Conservation (phyloP, 148 eudicot genomes). For the Suaeda aralocaspica region DNA sequence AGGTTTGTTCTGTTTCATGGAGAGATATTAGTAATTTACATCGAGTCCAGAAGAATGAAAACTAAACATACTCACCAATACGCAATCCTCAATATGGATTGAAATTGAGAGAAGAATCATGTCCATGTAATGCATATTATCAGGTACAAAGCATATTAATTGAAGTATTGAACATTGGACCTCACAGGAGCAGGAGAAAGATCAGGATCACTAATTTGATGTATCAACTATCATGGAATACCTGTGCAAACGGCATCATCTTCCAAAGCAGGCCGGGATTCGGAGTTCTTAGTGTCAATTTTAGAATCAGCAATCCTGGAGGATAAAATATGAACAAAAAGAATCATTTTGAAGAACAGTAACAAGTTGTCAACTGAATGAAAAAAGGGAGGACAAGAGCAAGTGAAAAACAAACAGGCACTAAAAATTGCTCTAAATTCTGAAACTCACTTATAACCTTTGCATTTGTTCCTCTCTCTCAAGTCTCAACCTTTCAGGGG, state of each 20-base stretch:
- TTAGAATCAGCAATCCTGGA: constrained; percentile 13
- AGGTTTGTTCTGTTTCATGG: background rate
- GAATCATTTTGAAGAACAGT: background rate
- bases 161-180: background rate
- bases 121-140: background rate
- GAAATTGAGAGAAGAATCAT: background rate
- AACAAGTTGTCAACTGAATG: too few species aligned
- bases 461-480: too few species aligned
- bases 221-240: constrained; percentile 7
- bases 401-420: too few species aligned
- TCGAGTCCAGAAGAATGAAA: background rate
- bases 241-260: constrained; percentile 16
- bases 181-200: constrained; percentile 8
- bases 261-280: constrained; percentile 5
- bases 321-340: constrained; percentile 6
- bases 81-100: background rate
- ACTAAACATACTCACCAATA: background rate
- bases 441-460: background rate
- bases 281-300: background rate
- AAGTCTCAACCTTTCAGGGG: too few species aligned
- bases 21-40: background rate
- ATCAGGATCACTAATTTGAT: background rate
- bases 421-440: background rate
- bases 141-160: background rate
- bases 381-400: too few species aligned